These are phyloP conservation scores for Metschnikowia borealis DNA, from an alignment of 805 yeast species.

Conservation along the genomic window DNA sequence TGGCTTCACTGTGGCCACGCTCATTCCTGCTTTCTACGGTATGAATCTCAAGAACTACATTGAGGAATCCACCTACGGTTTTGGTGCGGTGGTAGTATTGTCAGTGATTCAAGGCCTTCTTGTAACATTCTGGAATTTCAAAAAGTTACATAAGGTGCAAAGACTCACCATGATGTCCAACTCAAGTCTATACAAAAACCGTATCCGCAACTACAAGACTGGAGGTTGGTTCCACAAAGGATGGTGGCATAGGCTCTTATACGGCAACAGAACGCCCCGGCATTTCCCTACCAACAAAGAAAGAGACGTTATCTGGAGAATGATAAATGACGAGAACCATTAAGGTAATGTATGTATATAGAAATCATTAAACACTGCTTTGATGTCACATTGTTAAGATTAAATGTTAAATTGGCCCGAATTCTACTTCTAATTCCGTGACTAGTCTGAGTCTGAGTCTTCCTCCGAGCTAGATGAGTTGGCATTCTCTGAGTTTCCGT, in stretches of 20 bases:
- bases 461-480: conserved; percentile 14
- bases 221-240: conserved; percentile 6
- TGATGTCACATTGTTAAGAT: conserved; percentile 3
- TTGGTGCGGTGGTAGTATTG: conserved; percentile 49
- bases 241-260: conserved; percentile 21
- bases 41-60: conserved; percentile 79
- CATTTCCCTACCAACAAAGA: conserved; percentile 35
- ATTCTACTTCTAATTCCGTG: not conserved
- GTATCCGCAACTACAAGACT: conserved; percentile 5
- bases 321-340: conserved; percentile 36
- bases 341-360: conserved; percentile 2
- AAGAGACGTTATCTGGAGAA: conserved; percentile 39
- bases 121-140: conserved; percentile 54
- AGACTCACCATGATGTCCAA: conserved; percentile 56
- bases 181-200: conserved; percentile 6
- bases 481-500: conserved; percentile 2
- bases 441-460: conserved; percentile 10
- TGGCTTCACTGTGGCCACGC: conserved; percentile 80
- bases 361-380: conserved; percentile 8
- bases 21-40: conserved; percentile 85
- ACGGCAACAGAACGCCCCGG: conserved; percentile 25
- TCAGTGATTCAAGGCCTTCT: conserved; percentile 52
- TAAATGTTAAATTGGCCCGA: not conserved
- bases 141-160: conserved; percentile 57
- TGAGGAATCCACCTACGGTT: conserved; percentile 64